Evolutionary conservation across 2,329 filamentous ascomycete genomes (phyloP), one percentile per base, ranked within the genome.

Genomic region (Fonsecaea multimorphosa): DNA sequence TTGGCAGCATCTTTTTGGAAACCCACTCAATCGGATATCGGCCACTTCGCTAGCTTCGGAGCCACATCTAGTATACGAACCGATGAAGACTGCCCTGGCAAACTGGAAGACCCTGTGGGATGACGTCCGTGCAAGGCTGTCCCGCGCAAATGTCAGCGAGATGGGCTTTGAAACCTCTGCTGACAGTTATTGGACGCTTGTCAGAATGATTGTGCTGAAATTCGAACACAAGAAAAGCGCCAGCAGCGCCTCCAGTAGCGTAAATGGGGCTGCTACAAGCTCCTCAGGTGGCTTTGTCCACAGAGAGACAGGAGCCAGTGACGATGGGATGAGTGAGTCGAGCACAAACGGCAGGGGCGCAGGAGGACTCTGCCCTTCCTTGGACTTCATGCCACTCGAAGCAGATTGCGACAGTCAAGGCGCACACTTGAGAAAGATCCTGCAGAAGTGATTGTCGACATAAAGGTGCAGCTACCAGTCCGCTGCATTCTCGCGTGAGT

Each of bases 41-140:
- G 29, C 58, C 32, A 63, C 57, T 31, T 57, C 61, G 3, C 40
- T 68, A 22, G 61, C 60, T 11, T 51, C 56, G 3, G 58, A 61
- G 11, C 52, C 66, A 16, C 29, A 49, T 19, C 14, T 56, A 16
- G 52, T 63, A 16, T 55, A 67, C 36, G 58, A 63, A 49, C 64
- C 74, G 1, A 79, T 80, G 53, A 76, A 76, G n/a, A 73, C 67
- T 2, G 78, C 78, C 8, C 68, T 80, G 3, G 63, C 70, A 14
- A 75, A 77, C 16, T 80, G 79, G 79, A 78, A 76, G 19, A 74
- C 76, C 1, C 68, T 79, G 12, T 80, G 79, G 79, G 59, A 76
- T 11, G 69, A 73, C 12, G 66, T 79, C 3, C 74, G 75, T 51
- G 73, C 63, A 9, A 69, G 74, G 8, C 64, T 78, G 58, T 2